Percentiles rank a stretch among this genome's conserved stretches.
These are phyloP conservation scores for Plasmopara halstedii DNA, from an alignment of 352 stramenopile genomes.

Conservation along the genomic window DNA sequence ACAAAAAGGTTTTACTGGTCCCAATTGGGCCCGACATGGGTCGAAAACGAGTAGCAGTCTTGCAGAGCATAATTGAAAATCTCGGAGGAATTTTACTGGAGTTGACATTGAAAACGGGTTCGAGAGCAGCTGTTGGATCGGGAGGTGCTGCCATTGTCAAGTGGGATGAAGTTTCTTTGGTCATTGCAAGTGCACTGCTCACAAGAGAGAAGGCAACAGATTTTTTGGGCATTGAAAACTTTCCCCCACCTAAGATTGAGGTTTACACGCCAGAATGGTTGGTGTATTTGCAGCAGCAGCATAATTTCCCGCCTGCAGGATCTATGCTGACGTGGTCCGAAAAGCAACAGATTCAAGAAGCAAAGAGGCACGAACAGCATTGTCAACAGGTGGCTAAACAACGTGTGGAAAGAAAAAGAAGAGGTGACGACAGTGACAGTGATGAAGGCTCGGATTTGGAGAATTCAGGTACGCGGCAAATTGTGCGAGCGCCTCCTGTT, in stretches of 20 bases:
- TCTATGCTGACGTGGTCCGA: constrained; percentile 33
- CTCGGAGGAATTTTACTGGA: constrained; percentile 38
- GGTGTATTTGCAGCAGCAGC: constrained; percentile 39
- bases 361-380: constrained; percentile 20
- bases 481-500: constrained; percentile 31
- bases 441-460: constrained; percentile 47
- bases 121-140: constrained; percentile 2
- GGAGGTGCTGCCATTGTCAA: constrained; percentile 11
- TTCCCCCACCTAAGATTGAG: constrained; percentile 27
- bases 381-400: constrained; percentile 17
- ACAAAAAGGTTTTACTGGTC: constrained; percentile 39
- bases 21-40: constrained; percentile 57
- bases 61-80: constrained; percentile 44
- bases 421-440: constrained; percentile 20
- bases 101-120: constrained; percentile 1
- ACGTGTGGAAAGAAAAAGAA: constrained; percentile 8
- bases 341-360: constrained; percentile 23
- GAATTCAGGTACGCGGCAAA: constrained; percentile 28
- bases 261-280: constrained; percentile 62
- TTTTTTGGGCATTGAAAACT: constrained; percentile 22
- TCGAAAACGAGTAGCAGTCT: constrained; percentile 55
- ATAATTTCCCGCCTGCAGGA: constrained; percentile 21
- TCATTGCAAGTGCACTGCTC: constrained; percentile 40
- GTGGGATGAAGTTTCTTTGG: constrained; percentile 37
- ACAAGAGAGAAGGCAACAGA: constrained; percentile 25